Percentiles rank a stretch among this genome's conserved stretches.
Conservation (phyloP, 2,329 filamentous ascomycete genomes). For the Tetracladium maxilliforme region DNA sequence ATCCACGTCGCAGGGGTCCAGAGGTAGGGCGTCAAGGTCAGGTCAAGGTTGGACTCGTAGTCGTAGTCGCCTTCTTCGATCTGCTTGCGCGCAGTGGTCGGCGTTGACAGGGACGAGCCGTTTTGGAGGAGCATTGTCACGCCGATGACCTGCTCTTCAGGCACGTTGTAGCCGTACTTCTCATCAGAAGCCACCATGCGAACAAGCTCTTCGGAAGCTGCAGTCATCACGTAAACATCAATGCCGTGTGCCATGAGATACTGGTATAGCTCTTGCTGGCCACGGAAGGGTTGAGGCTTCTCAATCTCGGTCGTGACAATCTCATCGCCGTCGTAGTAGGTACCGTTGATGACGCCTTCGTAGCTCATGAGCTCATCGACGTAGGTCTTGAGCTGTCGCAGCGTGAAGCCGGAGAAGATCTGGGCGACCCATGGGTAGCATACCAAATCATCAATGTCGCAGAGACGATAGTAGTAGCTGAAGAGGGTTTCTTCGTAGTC, state of each 20-base stretch:
- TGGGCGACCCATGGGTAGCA: slow-evolving; percentile 28
- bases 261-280: slow-evolving; percentile 27
- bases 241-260: slow-evolving; percentile 25
- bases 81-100: slow-evolving; percentile 22
- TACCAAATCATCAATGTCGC: slow-evolving; percentile 22
- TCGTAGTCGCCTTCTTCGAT: slow-evolving; percentile 20
- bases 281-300: slow-evolving; percentile 20
- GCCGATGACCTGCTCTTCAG: slow-evolving; percentile 26
- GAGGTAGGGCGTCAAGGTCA: slow-evolving; percentile 23
- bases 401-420: slow-evolving; percentile 23
- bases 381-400: slow-evolving; percentile 28
- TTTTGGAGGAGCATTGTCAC: slow-evolving; percentile 21
- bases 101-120: slow-evolving; percentile 9
- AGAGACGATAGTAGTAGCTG: slow-evolving; percentile 28
- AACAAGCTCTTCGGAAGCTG: slow-evolving; percentile 26
- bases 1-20: slow-evolving; percentile 27
- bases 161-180: slow-evolving; percentile 28
- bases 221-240: slow-evolving; percentile 25
- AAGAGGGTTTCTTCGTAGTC: slow-evolving; percentile 23
- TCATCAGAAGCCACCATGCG: slow-evolving; percentile 28
- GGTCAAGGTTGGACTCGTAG: slow-evolving; percentile 19
- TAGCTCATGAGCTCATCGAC: slow-evolving; percentile 30
- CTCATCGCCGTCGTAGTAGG: slow-evolving; percentile 18
- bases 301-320: slow-evolving; percentile 13
- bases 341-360: slow-evolving; percentile 19